Conservation (phyloP, 305 asterid species). For the Fraxinus paxiana region DNA sequence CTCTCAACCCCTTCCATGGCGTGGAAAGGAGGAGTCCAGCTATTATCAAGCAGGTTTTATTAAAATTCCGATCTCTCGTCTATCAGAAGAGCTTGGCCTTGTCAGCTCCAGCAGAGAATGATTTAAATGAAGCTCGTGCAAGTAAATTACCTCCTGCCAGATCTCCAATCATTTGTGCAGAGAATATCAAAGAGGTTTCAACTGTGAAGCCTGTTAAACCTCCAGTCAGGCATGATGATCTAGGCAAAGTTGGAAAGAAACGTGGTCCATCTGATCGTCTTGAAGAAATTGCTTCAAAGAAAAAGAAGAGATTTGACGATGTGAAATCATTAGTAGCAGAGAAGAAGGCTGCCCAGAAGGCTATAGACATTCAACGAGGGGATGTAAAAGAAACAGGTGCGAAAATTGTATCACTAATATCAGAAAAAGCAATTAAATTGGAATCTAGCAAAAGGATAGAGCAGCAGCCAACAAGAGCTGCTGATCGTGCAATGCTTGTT, state of each 20-base stretch:
- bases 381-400: constrained; percentile 35
- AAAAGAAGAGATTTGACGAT: constrained; percentile 23
- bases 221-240: constrained; percentile 53
- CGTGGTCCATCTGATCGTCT: constrained; percentile 66
- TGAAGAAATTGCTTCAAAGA: constrained; percentile 42
- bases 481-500: constrained; percentile 64
- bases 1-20: constrained; percentile 65
- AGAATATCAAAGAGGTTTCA: constrained; percentile 35
- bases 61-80: constrained; percentile 70
- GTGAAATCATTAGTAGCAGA: constrained; percentile 36
- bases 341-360: constrained; percentile 45
- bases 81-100: constrained; percentile 70
- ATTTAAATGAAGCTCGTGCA: constrained; percentile 35
- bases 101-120: constrained; percentile 40
- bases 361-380: constrained; percentile 35
- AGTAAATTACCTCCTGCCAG: constrained; percentile 23
- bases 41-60: constrained; percentile 36
- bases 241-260: constrained; percentile 67
- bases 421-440: constrained; percentile 24
- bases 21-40: constrained; percentile 41
- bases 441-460: constrained; percentile 42
- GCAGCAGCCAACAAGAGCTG: constrained; percentile 29
- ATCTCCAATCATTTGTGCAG: constrained; percentile 27
- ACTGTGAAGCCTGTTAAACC: constrained; percentile 45
- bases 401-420: constrained; percentile 14